phyloP scores from a whole-genome alignment of 2,329 filamentous ascomycete genomes.

The Aspergillus aculeatinus region DNA sequence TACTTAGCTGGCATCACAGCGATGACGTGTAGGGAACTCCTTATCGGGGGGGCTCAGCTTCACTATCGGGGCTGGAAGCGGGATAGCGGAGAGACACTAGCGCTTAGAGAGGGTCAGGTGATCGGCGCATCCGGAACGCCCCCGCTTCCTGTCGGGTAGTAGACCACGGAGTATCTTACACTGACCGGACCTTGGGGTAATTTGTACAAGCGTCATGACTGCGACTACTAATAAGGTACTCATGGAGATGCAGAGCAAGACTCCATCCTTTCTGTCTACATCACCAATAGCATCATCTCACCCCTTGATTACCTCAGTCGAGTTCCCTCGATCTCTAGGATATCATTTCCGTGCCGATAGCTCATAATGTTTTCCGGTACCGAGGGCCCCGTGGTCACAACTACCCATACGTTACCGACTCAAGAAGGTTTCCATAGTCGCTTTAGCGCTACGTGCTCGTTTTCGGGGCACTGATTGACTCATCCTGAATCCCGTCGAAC shows the following conservation, averaged over 20 bases:
- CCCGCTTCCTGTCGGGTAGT: neutral
- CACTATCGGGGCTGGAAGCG: slow-evolving; percentile 6
- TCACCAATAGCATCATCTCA: neutral
- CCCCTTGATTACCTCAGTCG: neutral
- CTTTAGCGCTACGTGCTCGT: neutral
- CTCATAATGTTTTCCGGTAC: neutral
- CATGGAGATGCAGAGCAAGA: neutral
- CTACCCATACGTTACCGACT: neutral
- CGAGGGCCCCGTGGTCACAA: too few species aligned
- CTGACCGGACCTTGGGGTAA: neutral
- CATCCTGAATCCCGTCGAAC: neutral
- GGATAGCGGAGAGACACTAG: slow-evolving; percentile 11
- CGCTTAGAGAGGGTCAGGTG: slow-evolving; percentile 20
- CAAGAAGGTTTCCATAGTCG: neutral
- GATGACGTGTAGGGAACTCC: slow-evolving; percentile 19
- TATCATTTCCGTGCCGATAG: neutral
- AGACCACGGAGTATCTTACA: neutral
- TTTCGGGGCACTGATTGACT: neutral
- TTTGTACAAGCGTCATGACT: neutral
- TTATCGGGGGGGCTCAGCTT: slow-evolving; percentile 7
- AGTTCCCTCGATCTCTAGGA: neutral
- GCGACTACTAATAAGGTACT: too few species aligned
- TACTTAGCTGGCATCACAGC: neutral
- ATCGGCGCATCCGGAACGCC: slow-evolving; percentile 22
- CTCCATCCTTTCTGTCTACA: neutral